phyloP scores from a whole-genome alignment of 345 rosid species.

The Eucalyptus decipiens region DNA sequence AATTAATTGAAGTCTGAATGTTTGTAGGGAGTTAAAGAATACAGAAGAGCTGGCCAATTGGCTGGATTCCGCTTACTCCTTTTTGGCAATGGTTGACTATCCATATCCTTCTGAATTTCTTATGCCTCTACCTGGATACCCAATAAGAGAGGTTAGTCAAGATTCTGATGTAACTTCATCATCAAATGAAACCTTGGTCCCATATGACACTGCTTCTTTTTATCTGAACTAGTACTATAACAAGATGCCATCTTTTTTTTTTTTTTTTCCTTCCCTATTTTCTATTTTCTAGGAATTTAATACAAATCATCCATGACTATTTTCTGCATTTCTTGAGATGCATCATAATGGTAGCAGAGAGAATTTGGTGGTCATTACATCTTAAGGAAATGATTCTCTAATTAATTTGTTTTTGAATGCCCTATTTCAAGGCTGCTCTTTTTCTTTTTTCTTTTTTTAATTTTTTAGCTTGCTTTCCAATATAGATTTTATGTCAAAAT shows the following conservation, averaged over 20 bases:
- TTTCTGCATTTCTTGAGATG: background rate
- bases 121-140: slow-evolving; percentile 97
- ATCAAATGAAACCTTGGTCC: background rate
- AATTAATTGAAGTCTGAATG: background rate
- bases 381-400: background rate
- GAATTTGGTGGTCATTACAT: background rate
- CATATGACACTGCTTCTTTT: background rate
- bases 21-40: slow-evolving; percentile 55
- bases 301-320: background rate
- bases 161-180: background rate
- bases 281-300: background rate
- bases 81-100: slow-evolving; percentile 89
- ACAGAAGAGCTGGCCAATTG: slow-evolving; percentile 54
- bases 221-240: background rate
- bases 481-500: background rate
- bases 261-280: accelerated
- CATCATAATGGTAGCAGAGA: background rate
- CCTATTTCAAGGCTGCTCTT: background rate
- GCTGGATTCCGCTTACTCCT: slow-evolving; percentile 83
- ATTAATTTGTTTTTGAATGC: background rate
- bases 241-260: background rate
- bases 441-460: background rate
- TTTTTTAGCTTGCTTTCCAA: background rate
- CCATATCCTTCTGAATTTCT: slow-evolving; percentile 73
- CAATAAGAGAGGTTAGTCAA: slow-evolving; percentile 74